Conservation (phyloP, 805 yeast species). For the Starmera quercuum region DNA sequence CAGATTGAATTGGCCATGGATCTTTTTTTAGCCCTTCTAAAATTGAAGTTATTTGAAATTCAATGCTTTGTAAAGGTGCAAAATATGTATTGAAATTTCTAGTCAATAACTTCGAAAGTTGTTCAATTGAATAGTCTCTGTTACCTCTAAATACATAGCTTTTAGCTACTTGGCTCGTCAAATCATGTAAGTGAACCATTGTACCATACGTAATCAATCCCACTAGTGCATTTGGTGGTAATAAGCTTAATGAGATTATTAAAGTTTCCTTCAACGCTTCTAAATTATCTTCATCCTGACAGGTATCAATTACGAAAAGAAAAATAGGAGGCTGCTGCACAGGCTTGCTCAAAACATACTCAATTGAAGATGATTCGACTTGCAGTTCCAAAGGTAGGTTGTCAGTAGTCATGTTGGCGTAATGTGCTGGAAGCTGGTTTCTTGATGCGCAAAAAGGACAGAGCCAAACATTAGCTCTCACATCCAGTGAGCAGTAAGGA, state of each 20-base stretch:
- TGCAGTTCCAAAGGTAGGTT: constrained; percentile 77
- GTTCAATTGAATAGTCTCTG: constrained; percentile 60
- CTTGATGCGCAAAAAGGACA: constrained; percentile 79
- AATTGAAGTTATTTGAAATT: constrained; percentile 71
- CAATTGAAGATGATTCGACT: constrained; percentile 66
- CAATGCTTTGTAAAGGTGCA: constrained; percentile 68
- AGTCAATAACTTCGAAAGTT: constrained; percentile 51
- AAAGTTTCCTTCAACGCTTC: constrained; percentile 77
- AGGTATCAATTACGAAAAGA: constrained; percentile 77
- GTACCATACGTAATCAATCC: constrained; percentile 88
- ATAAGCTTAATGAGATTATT: constrained; percentile 62
- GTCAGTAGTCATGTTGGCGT: constrained; percentile 66
- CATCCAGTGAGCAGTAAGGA: constrained; percentile 78
- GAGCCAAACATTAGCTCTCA: constrained; percentile 69
- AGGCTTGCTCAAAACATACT: constrained; percentile 76
- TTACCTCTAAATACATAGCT: constrained; percentile 84
- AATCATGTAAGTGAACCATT: constrained; percentile 84
- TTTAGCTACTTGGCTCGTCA: constrained; percentile 61
- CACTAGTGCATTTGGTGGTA: constrained; percentile 85
- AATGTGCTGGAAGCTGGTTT: constrained; percentile 77
- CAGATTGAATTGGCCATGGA: constrained; percentile 85
- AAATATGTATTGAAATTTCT: constrained; percentile 50
- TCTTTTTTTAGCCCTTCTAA: constrained; percentile 73
- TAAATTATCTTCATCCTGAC: constrained; percentile 84
- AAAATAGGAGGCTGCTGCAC: constrained; percentile 81